Percentiles rank a stretch among this genome's conserved stretches.
Evolutionary conservation across 495 filamentous ascomycete species (phyloP).

Genomic region (Tuber melanosporum): DNA sequence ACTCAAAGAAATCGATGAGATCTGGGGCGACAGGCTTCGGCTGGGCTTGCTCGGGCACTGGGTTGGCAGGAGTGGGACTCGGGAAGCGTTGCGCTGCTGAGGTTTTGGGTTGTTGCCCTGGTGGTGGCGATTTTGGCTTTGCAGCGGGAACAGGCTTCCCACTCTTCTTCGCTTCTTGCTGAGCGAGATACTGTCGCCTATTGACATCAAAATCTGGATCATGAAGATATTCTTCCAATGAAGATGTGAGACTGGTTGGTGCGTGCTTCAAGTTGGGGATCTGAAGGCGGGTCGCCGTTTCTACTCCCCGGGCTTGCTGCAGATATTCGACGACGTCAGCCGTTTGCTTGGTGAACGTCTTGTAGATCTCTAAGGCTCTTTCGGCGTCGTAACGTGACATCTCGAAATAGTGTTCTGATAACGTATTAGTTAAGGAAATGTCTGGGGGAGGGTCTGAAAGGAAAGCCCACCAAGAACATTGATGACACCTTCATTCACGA

Average conservation of each 20-base stretch:
- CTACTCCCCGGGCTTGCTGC: conserved; percentile 76
- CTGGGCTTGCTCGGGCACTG: conserved; percentile 39
- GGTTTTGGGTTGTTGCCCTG: conserved; percentile 31
- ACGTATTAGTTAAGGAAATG: conserved; percentile 26
- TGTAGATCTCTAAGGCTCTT: conserved; percentile 86
- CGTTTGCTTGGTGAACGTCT: conserved; percentile 85
- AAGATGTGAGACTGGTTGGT: conserved; percentile 77
- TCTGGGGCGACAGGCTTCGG: conserved; percentile 50
- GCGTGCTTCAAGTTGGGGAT: conserved; percentile 98
- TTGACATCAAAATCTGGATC: conserved; percentile 96
- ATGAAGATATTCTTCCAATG: conserved; percentile 89
- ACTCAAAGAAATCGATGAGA: conserved; percentile 97
- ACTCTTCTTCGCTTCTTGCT: conserved; percentile 71
- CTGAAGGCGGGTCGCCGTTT: conserved; percentile 83
- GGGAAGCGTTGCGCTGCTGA: conserved; percentile 33
- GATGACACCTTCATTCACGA: conserved; percentile 96
- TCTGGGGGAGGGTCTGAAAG: neutral
- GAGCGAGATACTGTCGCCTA: conserved; percentile 78
- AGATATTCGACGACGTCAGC: conserved; percentile 88
- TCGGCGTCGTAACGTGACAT: conserved; percentile 93
- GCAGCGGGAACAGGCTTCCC: conserved; percentile 42
- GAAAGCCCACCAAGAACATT: conserved; percentile 73
- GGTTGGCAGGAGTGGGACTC: conserved; percentile 32
- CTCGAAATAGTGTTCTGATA: conserved; percentile 89
- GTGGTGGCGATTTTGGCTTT: conserved; percentile 29